Percentiles rank a stretch among this genome's conserved stretches.
These are phyloP conservation scores for Cystofilobasidium capitatum DNA, from an alignment of 768 basidiomycete genomes.

Conservation along the genomic window DNA sequence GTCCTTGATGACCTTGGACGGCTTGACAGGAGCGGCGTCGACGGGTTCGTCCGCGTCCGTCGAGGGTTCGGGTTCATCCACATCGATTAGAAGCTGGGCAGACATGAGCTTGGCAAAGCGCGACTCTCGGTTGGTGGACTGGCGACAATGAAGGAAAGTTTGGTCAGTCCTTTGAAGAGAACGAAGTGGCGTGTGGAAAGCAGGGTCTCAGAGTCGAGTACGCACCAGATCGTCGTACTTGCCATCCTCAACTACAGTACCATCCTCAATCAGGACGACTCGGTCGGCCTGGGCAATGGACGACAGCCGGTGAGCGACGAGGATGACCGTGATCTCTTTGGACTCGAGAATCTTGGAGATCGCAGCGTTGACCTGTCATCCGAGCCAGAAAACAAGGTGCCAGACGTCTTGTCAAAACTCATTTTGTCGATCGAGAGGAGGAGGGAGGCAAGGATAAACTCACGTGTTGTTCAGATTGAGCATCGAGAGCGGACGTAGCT, in stretches of 20 bases:
- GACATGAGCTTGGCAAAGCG: constrained; percentile 22
- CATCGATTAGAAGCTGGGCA: constrained; percentile 17
- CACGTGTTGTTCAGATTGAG: constrained; percentile 20
- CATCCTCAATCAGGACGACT: constrained; percentile 23
- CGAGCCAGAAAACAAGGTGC: background rate
- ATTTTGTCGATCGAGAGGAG: background rate
- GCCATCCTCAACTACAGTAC: constrained; percentile 24
- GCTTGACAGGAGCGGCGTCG: background rate
- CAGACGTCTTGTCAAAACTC: background rate
- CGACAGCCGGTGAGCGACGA: constrained; percentile 26
- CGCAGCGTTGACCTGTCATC: constrained; percentile 21
- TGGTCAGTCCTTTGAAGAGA: background rate
- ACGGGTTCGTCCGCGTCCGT: background rate
- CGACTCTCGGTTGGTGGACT: constrained; percentile 16
- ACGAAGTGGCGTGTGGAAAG: background rate
- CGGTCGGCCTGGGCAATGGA: constrained; percentile 24
- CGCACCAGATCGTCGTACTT: constrained; percentile 20
- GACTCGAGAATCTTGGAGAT: constrained; percentile 25
- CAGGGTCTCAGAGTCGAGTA: background rate
- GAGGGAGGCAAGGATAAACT: background rate
- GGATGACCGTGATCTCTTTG: constrained; percentile 24
- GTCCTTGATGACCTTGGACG: background rate
- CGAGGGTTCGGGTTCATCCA: background rate
- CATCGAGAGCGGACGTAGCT: constrained; percentile 24
- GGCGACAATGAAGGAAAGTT: background rate